Conservation (phyloP, 208 protist species). For the Leishmania tropica region DNA sequence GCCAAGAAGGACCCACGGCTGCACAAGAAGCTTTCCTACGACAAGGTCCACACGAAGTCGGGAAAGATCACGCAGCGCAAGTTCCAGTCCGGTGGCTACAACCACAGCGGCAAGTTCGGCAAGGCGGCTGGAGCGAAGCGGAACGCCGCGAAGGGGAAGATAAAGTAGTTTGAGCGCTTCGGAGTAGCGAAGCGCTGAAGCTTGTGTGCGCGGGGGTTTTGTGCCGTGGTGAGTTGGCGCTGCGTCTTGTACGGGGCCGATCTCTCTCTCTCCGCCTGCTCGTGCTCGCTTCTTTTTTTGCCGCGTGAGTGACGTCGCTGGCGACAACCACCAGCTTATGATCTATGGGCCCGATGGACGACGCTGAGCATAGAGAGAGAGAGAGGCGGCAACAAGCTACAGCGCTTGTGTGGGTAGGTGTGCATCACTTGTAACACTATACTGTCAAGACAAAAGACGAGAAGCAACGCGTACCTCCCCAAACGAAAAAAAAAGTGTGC, state of each 20-base stretch:
- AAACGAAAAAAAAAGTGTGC: not conserved
- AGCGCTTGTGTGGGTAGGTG: not conserved
- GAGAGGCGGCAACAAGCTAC: not conserved
- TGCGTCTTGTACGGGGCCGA: not conserved
- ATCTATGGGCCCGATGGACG: not conserved
- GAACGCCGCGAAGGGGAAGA: slow-evolving; percentile 51
- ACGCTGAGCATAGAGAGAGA: not conserved
- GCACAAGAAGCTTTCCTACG: slow-evolving; percentile 74
- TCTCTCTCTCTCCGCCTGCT: not conserved
- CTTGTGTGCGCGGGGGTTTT: not conserved
- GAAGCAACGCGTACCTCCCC: not conserved
- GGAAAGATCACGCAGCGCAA: slow-evolving; percentile 64
- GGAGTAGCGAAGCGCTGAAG: not conserved
- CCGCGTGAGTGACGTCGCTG: not conserved
- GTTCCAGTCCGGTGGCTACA: slow-evolving; percentile 81
- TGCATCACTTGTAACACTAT: not conserved
- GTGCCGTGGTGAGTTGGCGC: not conserved
- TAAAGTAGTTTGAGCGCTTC: slow-evolving; percentile 11
- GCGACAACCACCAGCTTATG: not conserved
- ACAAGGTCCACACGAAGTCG: slow-evolving; percentile 64
- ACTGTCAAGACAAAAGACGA: not conserved
- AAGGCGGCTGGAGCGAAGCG: slow-evolving; percentile 67
- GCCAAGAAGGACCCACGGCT: slow-evolving; percentile 39
- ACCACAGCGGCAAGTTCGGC: slow-evolving; percentile 78
- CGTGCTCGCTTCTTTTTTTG: not conserved